Evolutionary conservation across 495 filamentous ascomycete genomes (phyloP), one percentile per base, ranked within the genome.

Genomic region (Penicillium tannophilum): DNA sequence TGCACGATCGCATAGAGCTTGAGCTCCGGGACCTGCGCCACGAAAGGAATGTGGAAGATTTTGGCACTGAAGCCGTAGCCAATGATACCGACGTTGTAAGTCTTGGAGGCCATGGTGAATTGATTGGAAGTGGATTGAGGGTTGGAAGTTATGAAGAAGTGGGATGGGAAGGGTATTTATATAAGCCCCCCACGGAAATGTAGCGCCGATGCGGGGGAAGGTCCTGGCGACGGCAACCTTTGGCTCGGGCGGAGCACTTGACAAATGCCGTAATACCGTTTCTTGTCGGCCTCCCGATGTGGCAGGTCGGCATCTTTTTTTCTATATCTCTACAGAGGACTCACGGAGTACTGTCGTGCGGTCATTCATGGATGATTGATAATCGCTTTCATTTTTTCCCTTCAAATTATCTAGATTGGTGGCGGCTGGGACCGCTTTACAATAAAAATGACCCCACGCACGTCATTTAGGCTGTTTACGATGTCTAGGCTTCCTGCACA

Each of bases 21-120:
- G 61, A 94, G 78, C 35, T 82, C 75, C 24, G 88, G 78, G 1
- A 87, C 83, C 24, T 79, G 76, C 41, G 76, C 73, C 68, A 96
- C 87, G 74, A 94, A 89, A 56, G 92, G 92, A 72, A 96, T 93
- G 75, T 96, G 92, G 78, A 95, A 95, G 74, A 88, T 75, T 65
- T 93, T 93, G 63, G 92, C 91, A 44, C 91, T 93, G 74, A 93
- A 77, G 67, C 91, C 86, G 69, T 88, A 89, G 61, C 86, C 86
- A 58, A 89, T 74, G 48, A 89, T 64, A 54, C 78, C 83, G 61
- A 85, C 76, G 59, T 88, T 88, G 65, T 72, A 83, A 23, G 71
- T 72, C 68, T 79, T 81, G 55, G 75, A 61, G 46, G 75, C 60
- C 81, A 82, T 84, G 30, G 31, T 74, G 60, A 43, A 45, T 45